Evolutionary conservation across 305 asterid genomes (phyloP).

Genomic region (Lippia alba): DNA sequence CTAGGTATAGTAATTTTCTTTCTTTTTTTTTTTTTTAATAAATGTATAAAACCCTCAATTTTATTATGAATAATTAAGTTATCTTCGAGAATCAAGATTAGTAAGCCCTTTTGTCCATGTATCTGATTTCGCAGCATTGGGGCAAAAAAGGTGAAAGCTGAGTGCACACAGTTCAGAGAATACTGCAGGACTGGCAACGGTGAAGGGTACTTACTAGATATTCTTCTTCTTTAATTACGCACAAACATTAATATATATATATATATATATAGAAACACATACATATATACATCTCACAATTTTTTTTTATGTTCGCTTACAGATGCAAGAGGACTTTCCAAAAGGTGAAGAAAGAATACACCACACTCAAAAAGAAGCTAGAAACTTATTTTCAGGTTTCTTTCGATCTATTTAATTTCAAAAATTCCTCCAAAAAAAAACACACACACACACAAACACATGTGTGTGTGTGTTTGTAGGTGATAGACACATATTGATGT

Average conservation of each 20-base stretch:
- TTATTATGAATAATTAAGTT: background rate
- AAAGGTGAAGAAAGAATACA: conserved; percentile 75
- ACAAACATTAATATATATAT: too few relatives aligned
- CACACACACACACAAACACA: background rate
- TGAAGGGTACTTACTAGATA: conserved; percentile 62
- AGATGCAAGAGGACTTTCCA: conserved; percentile 77
- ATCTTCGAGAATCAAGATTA: background rate
- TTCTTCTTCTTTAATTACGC: background rate
- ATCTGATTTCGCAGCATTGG: conserved; percentile 69
- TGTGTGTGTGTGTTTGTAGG: too few relatives aligned
- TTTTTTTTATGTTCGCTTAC: conserved; percentile 1
- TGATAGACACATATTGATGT: background rate
- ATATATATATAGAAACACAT: too few relatives aligned
- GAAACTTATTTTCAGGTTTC: conserved; percentile 77
- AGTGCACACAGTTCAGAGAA: conserved; percentile 69
- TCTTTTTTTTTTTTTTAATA: background rate
- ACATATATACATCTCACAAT: background rate
- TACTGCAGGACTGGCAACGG: conserved; percentile 62
- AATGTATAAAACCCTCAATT: background rate
- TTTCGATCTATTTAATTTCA: background rate
- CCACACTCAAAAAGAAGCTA: conserved; percentile 68
- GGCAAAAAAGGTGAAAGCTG: conserved; percentile 72
- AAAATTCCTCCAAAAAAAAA: background rate
- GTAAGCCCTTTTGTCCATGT: conserved; percentile 16
- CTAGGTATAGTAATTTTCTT: conserved; percentile 50